Base-by-base conservation (phyloP, 306 rosid genomes). In the Hippophae gyantsensis region DNA sequence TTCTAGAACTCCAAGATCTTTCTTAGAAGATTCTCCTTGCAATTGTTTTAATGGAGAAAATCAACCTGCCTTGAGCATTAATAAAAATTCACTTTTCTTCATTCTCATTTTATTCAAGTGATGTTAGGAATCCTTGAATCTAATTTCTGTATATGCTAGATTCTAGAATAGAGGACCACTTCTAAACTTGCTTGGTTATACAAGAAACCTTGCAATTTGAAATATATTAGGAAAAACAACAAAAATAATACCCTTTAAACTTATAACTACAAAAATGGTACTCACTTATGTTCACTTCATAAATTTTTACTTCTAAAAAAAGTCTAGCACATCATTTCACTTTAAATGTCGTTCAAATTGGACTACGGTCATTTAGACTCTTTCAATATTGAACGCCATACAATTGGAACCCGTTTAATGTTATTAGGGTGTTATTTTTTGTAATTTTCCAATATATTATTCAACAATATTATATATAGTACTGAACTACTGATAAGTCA, bases 111-210 rank as follows among this genome's bases (percentile, higher is more conserved):
- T 69, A 62, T 56, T 74, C 56, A 59, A 71, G 64, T 79, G 60
- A 68, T 61, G 63, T 49, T 18, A 26, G 74, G 62, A 73, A 64
- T 64, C 71, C 66, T 71, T 64, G 77, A 69, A 73, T 72, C 79
- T 66, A 54, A 54, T 48, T 70, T 67, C 65, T 69, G 54, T 76
- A 65, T 76, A 71, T 73, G 68, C 64, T 62, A 61, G 42, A 62
- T 61, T 46, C 70, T 73, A 64, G 63, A 73, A 69, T 60, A 72
- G 74, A 85, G 95, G 92, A 84, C 89, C 96, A 71, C 81, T 52
- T 52, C 67, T 60, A 81, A 63, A 64, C 74, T 71, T 60, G 67
- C 73, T 74, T 74, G 72, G 74, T 56, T 72, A 54, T 73, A 67
- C 63, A 57, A 72, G 62, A 70, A 65, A 71, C 60, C 52, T 69